Evolutionary conservation across 768 basidiomycete genomes (phyloP), one percentile per base, ranked within the genome.

Genomic region (Lyophyllum semitale): DNA sequence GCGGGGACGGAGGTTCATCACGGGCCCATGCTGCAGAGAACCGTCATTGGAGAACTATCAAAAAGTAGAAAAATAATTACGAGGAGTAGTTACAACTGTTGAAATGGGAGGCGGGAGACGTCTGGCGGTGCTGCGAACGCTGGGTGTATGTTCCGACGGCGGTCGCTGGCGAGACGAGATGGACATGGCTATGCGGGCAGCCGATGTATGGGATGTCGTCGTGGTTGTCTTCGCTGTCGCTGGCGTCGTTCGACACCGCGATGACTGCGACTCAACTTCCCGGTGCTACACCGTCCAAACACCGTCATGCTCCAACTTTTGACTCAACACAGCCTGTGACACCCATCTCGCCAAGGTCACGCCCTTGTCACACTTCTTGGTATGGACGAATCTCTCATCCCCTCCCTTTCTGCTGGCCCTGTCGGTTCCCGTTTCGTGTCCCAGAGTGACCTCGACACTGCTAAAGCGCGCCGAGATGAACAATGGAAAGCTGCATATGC

Each of bases 401-500:
- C 91, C 37, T 89, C 87, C 38, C 81, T 93, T 53, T 81, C 88
- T 8, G 73, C 84, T 8, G 84, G 84, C 63, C 79, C 79, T 33
- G 91, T 93, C 42, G 89, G 91, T 68, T 90, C 91, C 40, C 86
- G 92, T 51, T 94, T 94, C 71, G 83, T 94, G 59, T 85, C 91
- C 40, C 84, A 91, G 70, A 78, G 79, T 15, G 92, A 94, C 50
- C 72, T 94, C 42, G 92, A 93, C 35, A 73, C 78, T 20, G 89
- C 89, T 33, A 88, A 84, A 51, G 76, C 81, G 7, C 77, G 84
- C 27, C 77, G 85, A 58, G 92, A 94, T 6, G 91, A 91, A 63
- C 89, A 92, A 63, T 94, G 92, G 92, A 91, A 87, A 64, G 92
- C 91, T 13, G 92, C 92, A 25, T 94, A 93, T 70, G 92, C 91